phyloP scores from a whole-genome alignment of 495 filamentous ascomycete genomes.

The Podospora bellae-mahoneyi region DNA sequence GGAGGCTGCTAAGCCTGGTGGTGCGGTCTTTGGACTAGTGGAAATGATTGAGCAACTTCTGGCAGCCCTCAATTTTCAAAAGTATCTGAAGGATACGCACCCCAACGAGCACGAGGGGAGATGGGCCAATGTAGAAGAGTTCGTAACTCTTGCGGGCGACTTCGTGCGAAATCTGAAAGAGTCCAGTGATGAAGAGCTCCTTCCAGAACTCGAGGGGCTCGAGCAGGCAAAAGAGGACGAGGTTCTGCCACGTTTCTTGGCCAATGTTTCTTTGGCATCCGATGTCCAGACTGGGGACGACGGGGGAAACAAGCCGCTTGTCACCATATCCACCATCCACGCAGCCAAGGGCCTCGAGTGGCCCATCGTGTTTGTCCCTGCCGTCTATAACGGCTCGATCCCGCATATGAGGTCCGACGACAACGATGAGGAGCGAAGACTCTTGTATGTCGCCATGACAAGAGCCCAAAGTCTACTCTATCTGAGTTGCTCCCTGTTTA shows the following conservation, averaged over 20 bases:
- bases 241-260: slow-evolving; percentile 73
- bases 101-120: slow-evolving; percentile 72
- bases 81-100: slow-evolving; percentile 65
- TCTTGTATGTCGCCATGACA: slow-evolving; percentile 98
- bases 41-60: slow-evolving; percentile 74
- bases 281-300: slow-evolving; percentile 63
- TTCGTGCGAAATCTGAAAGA: slow-evolving; percentile 51
- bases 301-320: slow-evolving; percentile 56
- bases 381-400: slow-evolving; percentile 86
- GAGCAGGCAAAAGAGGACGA: slow-evolving; percentile 67
- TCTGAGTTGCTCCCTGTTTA: slow-evolving; percentile 68
- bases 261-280: slow-evolving; percentile 82
- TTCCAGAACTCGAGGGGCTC: slow-evolving; percentile 75
- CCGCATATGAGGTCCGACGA: slow-evolving; percentile 94
- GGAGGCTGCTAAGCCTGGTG: slow-evolving; percentile 32
- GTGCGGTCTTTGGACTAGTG: slow-evolving; percentile 51
- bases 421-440: slow-evolving; percentile 78
- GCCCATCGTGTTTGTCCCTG: slow-evolving; percentile 95
- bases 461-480: slow-evolving; percentile 89
- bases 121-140: slow-evolving; percentile 92
- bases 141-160: slow-evolving; percentile 72
- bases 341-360: slow-evolving; percentile 96
- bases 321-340: slow-evolving; percentile 96
- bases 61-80: slow-evolving; percentile 67
- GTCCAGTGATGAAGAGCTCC: slow-evolving; percentile 62